These are phyloP conservation scores for Neltuma alba DNA, from an alignment of 306 rosid genomes.

Conservation along the genomic window DNA sequence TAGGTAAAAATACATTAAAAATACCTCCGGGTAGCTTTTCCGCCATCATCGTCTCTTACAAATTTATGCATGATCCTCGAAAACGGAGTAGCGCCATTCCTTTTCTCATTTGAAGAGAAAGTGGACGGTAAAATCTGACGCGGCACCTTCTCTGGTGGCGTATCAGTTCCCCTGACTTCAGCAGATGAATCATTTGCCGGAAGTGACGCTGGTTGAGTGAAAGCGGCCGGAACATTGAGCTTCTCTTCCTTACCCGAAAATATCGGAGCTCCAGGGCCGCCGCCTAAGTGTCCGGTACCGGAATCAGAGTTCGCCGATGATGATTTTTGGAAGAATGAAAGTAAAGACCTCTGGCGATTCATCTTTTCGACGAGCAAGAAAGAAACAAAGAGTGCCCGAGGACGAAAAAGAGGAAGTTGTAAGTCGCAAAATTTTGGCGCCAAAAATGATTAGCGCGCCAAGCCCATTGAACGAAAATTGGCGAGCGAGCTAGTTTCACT, in stretches of 20 bases:
- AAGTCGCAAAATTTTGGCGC: slow-evolving; percentile 35
- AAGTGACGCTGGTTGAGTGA: slow-evolving; percentile 27
- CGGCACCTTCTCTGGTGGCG: slow-evolving; percentile 96
- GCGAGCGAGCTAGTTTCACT: background rate
- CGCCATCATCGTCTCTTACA: slow-evolving; percentile 54
- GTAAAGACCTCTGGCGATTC: slow-evolving; percentile 87
- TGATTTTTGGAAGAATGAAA: slow-evolving; percentile 74
- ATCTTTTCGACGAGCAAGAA: slow-evolving; percentile 36
- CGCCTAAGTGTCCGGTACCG: slow-evolving; percentile 9
- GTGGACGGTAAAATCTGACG: slow-evolving; percentile 61
- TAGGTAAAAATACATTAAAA: too few relatives aligned
- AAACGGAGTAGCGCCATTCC: slow-evolving; percentile 53
- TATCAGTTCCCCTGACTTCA: slow-evolving; percentile 80
- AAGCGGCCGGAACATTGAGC: slow-evolving; percentile 8
- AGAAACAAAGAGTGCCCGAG: background rate
- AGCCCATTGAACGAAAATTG: background rate
- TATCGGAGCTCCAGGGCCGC: slow-evolving; percentile 28
- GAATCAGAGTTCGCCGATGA: slow-evolving; percentile 44
- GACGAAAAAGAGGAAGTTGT: background rate
- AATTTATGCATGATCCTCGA: slow-evolving; percentile 90
- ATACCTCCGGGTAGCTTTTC: slow-evolving; percentile 53
- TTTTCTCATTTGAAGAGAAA: slow-evolving; percentile 34
- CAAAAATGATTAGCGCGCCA: slow-evolving; percentile 21
- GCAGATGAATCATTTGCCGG: slow-evolving; percentile 31
- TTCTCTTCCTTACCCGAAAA: slow-evolving; percentile 33